Percentiles rank a stretch among this genome's conserved stretches.
phyloP scores from a whole-genome alignment of 306 rosid genomes.

The Vigna mungo region DNA sequence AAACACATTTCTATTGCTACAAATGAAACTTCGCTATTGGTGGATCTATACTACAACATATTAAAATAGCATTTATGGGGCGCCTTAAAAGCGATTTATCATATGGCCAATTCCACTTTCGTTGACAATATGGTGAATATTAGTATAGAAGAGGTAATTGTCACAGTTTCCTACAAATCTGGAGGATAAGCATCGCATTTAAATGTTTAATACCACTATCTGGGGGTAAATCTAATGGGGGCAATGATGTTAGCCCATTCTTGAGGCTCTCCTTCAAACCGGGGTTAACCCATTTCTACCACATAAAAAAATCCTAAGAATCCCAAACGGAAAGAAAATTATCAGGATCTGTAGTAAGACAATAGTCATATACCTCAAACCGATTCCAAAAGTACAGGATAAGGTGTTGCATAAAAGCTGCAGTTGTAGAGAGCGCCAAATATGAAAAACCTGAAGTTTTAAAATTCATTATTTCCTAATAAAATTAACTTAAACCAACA shows the following conservation, averaged over 20 bases:
- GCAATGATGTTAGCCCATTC: constrained; percentile 4
- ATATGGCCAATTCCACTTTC: constrained; percentile 1
- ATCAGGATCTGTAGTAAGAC: background rate
- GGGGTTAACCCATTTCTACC: no score
- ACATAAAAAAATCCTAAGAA: background rate
- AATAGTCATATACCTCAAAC: constrained; percentile 72
- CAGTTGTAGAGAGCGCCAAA: constrained; percentile 95
- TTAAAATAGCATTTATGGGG: constrained; percentile 6
- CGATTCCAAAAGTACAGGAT: constrained; percentile 97
- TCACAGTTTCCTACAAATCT: constrained; percentile 22
- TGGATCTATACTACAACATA: constrained; percentile 17
- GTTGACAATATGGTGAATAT: background rate
- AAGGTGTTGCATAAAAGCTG: constrained; percentile 97
- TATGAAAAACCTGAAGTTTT: constrained; percentile 87
- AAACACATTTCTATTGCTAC: constrained; percentile 8
- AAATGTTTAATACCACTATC: no score
- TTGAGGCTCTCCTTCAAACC: background rate
- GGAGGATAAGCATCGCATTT: no score
- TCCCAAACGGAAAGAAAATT: background rate
- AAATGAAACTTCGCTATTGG: background rate
- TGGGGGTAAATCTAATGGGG: background rate
- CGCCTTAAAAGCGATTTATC: constrained; percentile 11
- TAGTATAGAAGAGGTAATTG: background rate
- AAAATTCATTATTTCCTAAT: constrained; percentile 42
- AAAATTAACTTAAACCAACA: constrained; percentile 27